Evolutionary conservation across 768 basidiomycete genomes (phyloP).

Genomic region (Mycena floridula): DNA sequence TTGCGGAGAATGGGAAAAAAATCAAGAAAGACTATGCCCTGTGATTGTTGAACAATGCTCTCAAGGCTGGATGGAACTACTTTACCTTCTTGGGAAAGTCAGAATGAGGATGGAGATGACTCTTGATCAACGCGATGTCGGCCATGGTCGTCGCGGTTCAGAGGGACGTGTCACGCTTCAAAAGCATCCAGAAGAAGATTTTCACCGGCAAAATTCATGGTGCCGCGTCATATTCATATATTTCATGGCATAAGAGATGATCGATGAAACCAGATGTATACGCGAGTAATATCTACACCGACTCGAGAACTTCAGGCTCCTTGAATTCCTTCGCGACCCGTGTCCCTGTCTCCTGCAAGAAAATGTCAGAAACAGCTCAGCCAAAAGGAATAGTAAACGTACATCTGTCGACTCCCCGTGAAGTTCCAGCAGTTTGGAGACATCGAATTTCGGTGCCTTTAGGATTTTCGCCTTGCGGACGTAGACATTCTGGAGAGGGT

Average conservation of each 20-base stretch:
- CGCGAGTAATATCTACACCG: constrained; percentile 56
- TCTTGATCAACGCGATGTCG: constrained; percentile 68
- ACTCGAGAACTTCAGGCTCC: constrained; percentile 91
- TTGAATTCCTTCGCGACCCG: constrained; percentile 95
- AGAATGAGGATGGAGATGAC: constrained; percentile 51
- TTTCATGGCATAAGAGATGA: constrained; percentile 26
- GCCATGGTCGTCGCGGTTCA: constrained; percentile 40
- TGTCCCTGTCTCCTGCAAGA: constrained; percentile 81
- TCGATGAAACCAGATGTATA: too few species aligned
- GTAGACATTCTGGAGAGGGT: constrained; percentile 98
- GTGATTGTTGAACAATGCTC: not conserved
- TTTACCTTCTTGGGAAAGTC: constrained; percentile 90
- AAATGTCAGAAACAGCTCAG: constrained; percentile 9
- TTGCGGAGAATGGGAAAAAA: constrained; percentile 90
- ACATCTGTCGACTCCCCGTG: constrained; percentile 95
- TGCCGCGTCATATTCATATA: too few species aligned
- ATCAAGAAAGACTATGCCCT: constrained; percentile 93
- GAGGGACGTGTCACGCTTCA: not conserved
- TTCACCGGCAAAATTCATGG: too few species aligned
- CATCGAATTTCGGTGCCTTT: constrained; percentile 95
- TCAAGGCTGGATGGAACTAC: not conserved
- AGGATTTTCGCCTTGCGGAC: constrained; percentile 99
- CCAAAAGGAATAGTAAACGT: constrained; percentile 27
- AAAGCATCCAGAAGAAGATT: not conserved
- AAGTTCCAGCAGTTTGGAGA: constrained; percentile 91